These are phyloP conservation scores for Guadua angustifolia DNA, from an alignment of 176 grass and related monocot genomes.

Conservation along the genomic window DNA sequence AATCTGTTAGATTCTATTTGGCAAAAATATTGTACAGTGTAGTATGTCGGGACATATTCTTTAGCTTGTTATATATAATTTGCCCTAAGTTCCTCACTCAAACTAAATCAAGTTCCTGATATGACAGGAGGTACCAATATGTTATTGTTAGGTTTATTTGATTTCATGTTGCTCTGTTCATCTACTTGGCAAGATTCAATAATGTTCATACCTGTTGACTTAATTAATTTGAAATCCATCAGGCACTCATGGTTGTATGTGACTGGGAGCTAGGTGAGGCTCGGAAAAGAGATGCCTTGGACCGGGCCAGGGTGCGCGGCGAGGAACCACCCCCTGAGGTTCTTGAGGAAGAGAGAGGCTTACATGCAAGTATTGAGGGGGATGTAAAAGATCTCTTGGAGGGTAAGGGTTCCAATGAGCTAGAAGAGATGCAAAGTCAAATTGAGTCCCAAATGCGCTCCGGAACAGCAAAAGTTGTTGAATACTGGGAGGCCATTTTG, in stretches of 20 bases:
- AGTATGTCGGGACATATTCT: conserved; percentile 25
- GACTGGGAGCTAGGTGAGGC: conserved; percentile 90
- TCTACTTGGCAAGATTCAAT: conserved; percentile 17
- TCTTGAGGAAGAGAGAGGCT: conserved; percentile 88
- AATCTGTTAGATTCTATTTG: conserved; percentile 16
- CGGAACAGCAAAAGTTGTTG: conserved; percentile 96
- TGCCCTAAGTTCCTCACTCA: conserved; percentile 24
- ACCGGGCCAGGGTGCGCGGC: conserved; percentile 95
- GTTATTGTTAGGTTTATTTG: background rate
- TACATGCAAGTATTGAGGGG: conserved; percentile 88
- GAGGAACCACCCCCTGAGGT: conserved; percentile 90
- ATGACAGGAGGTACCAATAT: conserved; percentile 4
- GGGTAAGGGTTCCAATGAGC: conserved; percentile 70
- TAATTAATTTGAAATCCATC: conserved; percentile 42
- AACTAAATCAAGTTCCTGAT: conserved; percentile 22
- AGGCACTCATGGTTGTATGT: conserved; percentile 93
- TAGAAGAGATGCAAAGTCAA: conserved; percentile 87
- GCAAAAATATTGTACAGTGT: background rate
- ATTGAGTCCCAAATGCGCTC: conserved; percentile 96
- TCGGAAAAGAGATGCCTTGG: conserved; percentile 83
- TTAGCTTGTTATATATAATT: conserved; percentile 22
- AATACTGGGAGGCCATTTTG: conserved; percentile 97
- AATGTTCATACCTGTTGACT: conserved; percentile 28
- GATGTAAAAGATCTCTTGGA: conserved; percentile 91
- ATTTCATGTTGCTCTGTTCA: conserved; percentile 16